Percentiles rank a stretch among this genome's conserved stretches.
phyloP scores from a whole-genome alignment of 2,329 filamentous ascomycete species.

The Neonectria ditissima region DNA sequence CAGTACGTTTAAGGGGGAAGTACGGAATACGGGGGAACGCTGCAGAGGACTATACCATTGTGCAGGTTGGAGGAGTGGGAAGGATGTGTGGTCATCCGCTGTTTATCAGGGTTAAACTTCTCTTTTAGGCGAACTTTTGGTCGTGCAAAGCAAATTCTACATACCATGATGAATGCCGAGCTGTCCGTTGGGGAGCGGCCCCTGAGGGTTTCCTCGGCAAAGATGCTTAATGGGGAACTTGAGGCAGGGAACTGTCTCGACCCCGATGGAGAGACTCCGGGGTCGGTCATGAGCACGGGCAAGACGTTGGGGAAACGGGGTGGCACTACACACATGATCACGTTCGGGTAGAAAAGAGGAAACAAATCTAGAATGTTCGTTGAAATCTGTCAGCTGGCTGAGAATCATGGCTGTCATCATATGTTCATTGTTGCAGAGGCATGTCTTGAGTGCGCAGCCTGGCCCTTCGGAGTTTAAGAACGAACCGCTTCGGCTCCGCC shows the following conservation, averaged over 20 bases:
- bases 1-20: conserved; percentile 80
- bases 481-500: conserved; percentile 19
- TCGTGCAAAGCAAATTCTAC: conserved; percentile 51
- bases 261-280: conserved; percentile 9
- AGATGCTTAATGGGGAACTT: conserved; percentile 21
- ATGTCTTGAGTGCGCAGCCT: not conserved
- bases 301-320: conserved; percentile 1
- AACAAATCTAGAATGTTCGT: not conserved
- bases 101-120: conserved; percentile 52
- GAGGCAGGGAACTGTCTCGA: conserved; percentile 4
- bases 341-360: not conserved
- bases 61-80: conserved; percentile 32
- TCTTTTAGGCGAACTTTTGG: conserved; percentile 50
- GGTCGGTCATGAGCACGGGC: conserved; percentile 8
- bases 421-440: not conserved
- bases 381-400: not conserved
- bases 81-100: conserved; percentile 41
- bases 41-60: conserved; percentile 39
- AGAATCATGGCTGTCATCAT: not conserved
- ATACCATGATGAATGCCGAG: conserved; percentile 30
- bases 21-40: conserved; percentile 9
- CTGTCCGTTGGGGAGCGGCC: conserved; percentile 18
- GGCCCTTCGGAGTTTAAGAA: conserved; percentile 14
- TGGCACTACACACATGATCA: conserved; percentile 1
- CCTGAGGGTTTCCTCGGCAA: conserved; percentile 9